These are phyloP conservation scores for Xylariaceae sp. DNA, from an alignment of 2,329 filamentous ascomycete genomes.

Conservation along the genomic window DNA sequence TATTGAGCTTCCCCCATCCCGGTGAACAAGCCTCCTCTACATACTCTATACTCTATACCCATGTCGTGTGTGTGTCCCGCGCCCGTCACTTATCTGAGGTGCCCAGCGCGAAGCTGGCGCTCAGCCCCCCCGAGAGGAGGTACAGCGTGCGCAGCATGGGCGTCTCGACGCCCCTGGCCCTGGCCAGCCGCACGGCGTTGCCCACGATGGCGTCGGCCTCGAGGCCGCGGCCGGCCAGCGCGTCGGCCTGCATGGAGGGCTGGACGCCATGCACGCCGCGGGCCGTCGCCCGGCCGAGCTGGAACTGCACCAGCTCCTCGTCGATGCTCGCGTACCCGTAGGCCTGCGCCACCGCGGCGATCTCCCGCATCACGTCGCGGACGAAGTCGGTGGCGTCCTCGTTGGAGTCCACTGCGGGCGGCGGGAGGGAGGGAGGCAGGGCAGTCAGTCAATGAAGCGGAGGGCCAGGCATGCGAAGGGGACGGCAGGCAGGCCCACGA, in stretches of 20 bases:
- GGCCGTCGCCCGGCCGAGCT: constrained; percentile 14
- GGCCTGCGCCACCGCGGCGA: constrained; percentile 24
- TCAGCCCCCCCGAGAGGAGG: constrained; percentile 29
- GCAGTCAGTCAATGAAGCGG: too few relatives aligned
- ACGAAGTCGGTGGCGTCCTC: constrained; percentile 18
- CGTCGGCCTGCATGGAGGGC: constrained; percentile 26
- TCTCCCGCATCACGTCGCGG: constrained; percentile 27
- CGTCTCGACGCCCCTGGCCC: constrained; percentile 17
- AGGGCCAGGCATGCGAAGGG: too few relatives aligned
- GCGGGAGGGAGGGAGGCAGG: not conserved
- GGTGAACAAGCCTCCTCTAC: too few relatives aligned
- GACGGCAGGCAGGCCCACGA: too few relatives aligned
- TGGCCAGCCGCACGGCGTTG: constrained; percentile 22
- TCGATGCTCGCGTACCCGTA: constrained; percentile 23
- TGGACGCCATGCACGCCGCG: constrained; percentile 20
- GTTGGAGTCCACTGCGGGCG: constrained; percentile 1
- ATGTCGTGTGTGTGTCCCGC: too few relatives aligned
- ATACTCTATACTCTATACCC: not conserved
- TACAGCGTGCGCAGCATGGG: constrained; percentile 31
- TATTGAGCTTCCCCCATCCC: too few relatives aligned
- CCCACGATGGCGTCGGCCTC: constrained; percentile 29
- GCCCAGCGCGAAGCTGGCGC: constrained; percentile 14
- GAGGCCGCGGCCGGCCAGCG: constrained; percentile 16
- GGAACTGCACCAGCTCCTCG: constrained; percentile 22
- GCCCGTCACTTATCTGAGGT: not conserved